Conservation (phyloP, 345 rosid species). For the Microcos paniculata region DNA sequence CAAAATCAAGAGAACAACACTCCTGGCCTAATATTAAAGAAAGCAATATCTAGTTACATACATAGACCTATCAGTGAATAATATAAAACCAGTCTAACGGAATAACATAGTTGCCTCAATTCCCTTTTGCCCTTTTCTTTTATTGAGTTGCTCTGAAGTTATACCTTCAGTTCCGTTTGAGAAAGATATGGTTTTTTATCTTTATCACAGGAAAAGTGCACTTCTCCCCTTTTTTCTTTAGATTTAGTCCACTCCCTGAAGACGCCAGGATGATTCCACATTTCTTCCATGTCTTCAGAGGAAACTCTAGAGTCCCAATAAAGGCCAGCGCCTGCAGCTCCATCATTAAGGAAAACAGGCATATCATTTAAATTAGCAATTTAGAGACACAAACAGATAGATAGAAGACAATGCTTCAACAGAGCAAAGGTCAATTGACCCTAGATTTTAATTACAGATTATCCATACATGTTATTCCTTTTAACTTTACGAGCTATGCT, state of each 20-base stretch:
- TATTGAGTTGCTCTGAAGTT: background rate
- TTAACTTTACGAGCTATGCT: too few relatives aligned
- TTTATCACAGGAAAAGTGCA: conserved; percentile 70
- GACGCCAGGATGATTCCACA: conserved; percentile 77
- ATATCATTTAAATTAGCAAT: conserved; percentile 10
- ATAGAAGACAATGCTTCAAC: background rate
- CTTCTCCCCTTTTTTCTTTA: conserved; percentile 65
- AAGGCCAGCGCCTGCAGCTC: conserved; percentile 40
- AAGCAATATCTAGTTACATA: background rate
- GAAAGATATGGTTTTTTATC: conserved; percentile 72
- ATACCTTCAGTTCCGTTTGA: conserved; percentile 75
- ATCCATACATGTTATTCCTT: too few relatives aligned
- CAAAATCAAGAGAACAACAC: background rate
- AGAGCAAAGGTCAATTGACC: background rate
- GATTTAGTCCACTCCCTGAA: conserved; percentile 79
- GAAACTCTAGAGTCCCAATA: conserved; percentile 75
- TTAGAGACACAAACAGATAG: conserved; percentile 7
- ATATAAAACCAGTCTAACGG: background rate
- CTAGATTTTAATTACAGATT: background rate
- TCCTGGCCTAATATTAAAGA: background rate
- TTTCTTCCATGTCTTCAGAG: conserved; percentile 79
- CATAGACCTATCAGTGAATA: background rate
- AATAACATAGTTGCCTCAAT: background rate
- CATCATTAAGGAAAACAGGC: conserved; percentile 17
- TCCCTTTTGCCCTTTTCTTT: background rate